Conservation (phyloP, 805 yeast genomes). For the Kodamaea neixiangensis region DNA sequence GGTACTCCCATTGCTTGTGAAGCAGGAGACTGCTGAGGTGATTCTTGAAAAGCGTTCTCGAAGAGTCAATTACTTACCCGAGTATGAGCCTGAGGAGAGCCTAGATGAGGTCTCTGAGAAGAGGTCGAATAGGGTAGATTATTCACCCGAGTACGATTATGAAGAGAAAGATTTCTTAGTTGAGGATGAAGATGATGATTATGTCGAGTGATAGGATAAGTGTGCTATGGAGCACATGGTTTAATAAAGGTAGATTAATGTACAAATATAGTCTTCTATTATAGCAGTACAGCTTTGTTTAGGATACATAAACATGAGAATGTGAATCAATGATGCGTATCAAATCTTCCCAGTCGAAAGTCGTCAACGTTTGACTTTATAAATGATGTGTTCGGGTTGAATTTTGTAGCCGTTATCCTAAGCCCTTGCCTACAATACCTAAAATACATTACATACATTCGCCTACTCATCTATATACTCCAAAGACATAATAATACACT, state of each 20-base stretch:
- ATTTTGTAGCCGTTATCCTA: too few species aligned
- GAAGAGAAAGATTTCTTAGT: slow-evolving; percentile 9
- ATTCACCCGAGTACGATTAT: neutral
- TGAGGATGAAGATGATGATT: slow-evolving; percentile 25
- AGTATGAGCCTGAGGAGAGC: slow-evolving; percentile 7
- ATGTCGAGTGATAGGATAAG: slow-evolving; percentile 12
- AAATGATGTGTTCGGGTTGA: too few species aligned
- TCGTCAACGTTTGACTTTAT: too few species aligned
- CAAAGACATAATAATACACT: slow-evolving; percentile 2
- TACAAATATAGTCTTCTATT: too few species aligned
- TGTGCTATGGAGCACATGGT: too few species aligned
- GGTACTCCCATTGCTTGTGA: slow-evolving; percentile 28
- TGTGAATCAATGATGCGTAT: too few species aligned
- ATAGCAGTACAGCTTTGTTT: too few species aligned
- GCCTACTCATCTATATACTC: neutral
- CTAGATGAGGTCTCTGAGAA: slow-evolving; percentile 17
- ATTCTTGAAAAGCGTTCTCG: slow-evolving; percentile 8
- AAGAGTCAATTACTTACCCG: slow-evolving; percentile 4
- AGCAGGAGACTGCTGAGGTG: slow-evolving; percentile 23
- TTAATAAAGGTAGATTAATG: too few species aligned
- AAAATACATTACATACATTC: neutral
- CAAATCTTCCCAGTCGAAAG: too few species aligned
- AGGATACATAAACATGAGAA: too few species aligned
- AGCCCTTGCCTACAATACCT: neutral
- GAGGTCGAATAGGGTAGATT: neutral